Evolutionary conservation across 768 basidiomycete species (phyloP).

Genomic region (Porphyrellus cyaneotinctus): DNA sequence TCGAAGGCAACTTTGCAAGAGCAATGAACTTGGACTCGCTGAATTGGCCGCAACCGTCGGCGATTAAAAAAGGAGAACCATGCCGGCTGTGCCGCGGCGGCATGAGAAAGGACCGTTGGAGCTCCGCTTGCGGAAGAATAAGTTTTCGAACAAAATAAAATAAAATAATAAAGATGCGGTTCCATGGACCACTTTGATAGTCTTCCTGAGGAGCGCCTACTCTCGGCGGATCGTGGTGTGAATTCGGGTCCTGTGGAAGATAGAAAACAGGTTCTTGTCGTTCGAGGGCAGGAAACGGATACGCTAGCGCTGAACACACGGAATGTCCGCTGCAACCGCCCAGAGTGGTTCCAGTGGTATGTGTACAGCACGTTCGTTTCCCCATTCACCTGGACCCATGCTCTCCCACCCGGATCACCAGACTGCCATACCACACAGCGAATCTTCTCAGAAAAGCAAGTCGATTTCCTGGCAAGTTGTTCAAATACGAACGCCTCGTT

Average conservation of each 20-base stretch:
- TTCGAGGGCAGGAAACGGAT: not conserved
- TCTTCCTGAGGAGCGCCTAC: constrained; percentile 6
- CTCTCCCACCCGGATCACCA: constrained; percentile 32
- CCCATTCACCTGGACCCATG: constrained; percentile 20
- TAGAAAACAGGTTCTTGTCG: constrained; percentile 5
- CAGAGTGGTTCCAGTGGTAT: not conserved
- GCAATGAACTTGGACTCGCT: constrained; percentile 11
- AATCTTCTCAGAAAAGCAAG: constrained; percentile 23
- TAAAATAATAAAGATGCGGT: constrained; percentile 13
- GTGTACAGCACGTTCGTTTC: constrained; percentile 20
- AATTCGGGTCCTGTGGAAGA: constrained; percentile 1
- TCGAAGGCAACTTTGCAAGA: too few species aligned
- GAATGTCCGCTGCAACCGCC: constrained; percentile 11
- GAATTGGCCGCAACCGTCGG: constrained; percentile 25
- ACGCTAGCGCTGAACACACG: constrained; percentile 13
- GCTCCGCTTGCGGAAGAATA: constrained; percentile 25
- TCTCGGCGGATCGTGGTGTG: constrained; percentile 17
- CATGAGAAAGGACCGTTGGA: constrained; percentile 22
- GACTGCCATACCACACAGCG: constrained; percentile 25
- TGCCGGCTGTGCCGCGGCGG: constrained; percentile 30
- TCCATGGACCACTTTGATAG: constrained; percentile 8
- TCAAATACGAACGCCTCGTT: constrained; percentile 20
- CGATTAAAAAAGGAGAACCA: constrained; percentile 27
- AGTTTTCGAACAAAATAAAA: not conserved
- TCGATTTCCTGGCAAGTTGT: constrained; percentile 26